Conservation (phyloP, 306 rosid genomes). For the apple (Malus domestica) region ASM211411v1 NC_041797.1:8044501-8045000, state of each 20-base stretch:
- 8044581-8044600: not conserved
- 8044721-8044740: constrained; percentile 3
- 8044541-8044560: not conserved
- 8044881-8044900: not conserved
- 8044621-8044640: constrained; percentile 30
- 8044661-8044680: constrained; percentile 52
- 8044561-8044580: not conserved
- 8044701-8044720: constrained; percentile 36
- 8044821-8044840: not conserved
- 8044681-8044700: constrained; percentile 36
- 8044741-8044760: constrained; percentile 19
- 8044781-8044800: not conserved
- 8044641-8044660: constrained; percentile 46
- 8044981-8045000: not conserved
- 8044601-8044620: constrained; percentile 34
- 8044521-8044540: not conserved
- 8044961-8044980: not conserved
- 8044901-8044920: not conserved
- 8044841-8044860: not conserved
- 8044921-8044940: no score
- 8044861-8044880: not conserved
- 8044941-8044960: not conserved
- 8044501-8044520: not conserved
- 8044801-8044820: not conserved
- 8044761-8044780: constrained; percentile 25